Evolutionary conservation across 2,329 filamentous ascomycete species (phyloP), one percentile per base, ranked within the genome.

Genomic region (Colletotrichum tropicale): DNA sequence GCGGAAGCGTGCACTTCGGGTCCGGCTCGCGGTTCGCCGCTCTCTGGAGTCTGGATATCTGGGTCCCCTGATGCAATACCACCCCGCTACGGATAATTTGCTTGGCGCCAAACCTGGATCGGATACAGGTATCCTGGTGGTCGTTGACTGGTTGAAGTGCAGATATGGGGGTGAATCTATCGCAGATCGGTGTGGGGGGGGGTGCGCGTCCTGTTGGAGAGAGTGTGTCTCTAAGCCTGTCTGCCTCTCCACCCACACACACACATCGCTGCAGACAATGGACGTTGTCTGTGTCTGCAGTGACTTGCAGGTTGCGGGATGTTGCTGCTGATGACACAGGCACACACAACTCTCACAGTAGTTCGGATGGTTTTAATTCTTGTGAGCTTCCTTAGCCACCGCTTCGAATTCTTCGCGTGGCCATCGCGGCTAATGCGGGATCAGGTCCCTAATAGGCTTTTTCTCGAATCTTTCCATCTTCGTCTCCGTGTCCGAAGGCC

Each of bases 11-110:
- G 70, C 70, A 73, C 32, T 52, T 75, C 64, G 64, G 70, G 64
- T 68, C 74, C 70, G 64, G 58, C 28, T 65, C 70, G 64, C 65
- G 65, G 70, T 69, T 60, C 43, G 30, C 28, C 21, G 55, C 72
- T 61, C 32, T 66, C 48, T 65, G 64, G 38, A 55, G 64, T 26
- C 48, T 62, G 60, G 30, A 32, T 55, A 60, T 60, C 62, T 69
- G 64, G 65, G 38, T 62, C 38, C 69, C 62, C 58, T 75, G 73
- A 68, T 68, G 70, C 48, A 73, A 66, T 67, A 48, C 64, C 28
- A 74, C 70, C 58, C 74, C 74, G 52, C 74, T 38, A 69, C 74
- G 64, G 73, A 76, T 73, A 74, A 36, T 65, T 69, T 76, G 70
- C 70, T 55, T 74, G 70, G 74, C 64, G 36, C 34, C 65, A 65